A percentile compares a stretch with the other conserved stretches of the same genome.
These are phyloP conservation scores for Spathaspora passalidarum DNA, from an alignment of 805 yeast genomes.

Conservation along the genomic window DNA sequence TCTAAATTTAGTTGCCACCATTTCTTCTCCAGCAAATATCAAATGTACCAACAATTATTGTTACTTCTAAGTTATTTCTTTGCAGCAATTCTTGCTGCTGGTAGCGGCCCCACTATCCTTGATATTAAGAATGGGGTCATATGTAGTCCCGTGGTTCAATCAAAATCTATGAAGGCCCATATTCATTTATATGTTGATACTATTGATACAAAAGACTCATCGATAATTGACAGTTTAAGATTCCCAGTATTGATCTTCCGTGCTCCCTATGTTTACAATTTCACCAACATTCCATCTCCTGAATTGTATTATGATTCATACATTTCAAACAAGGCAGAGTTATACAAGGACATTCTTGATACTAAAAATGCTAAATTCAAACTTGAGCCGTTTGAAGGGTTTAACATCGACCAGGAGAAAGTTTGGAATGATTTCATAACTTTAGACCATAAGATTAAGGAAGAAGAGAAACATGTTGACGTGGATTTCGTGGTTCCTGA, in stretches of 20 bases:
- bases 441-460: constrained; percentile 1
- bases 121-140: constrained; percentile 1
- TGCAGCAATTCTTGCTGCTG: neutral
- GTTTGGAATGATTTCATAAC: constrained; percentile 10
- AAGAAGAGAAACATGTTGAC: constrained; percentile 7
- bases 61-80: neutral
- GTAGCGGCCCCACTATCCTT: constrained; percentile 1
- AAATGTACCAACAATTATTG: neutral
- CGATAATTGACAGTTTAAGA: constrained; percentile 9
- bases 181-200: constrained; percentile 12
- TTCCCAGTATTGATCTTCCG: constrained; percentile 24
- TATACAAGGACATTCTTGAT: constrained; percentile 12
- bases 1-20: too few relatives aligned
- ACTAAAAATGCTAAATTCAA: constrained; percentile 14
- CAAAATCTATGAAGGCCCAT: constrained; percentile 4
- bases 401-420: constrained; percentile 6
- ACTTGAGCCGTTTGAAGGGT: constrained; percentile 7
- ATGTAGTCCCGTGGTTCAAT: constrained; percentile 5
- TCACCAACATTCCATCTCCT: constrained; percentile 16
- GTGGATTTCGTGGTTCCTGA: constrained; percentile 14
- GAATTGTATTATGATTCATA: constrained; percentile 12
- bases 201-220: constrained; percentile 6
- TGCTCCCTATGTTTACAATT: constrained; percentile 19
- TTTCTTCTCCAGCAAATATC: too few relatives aligned
- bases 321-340: constrained; percentile 4